phyloP scores from a whole-genome alignment of 176 grass and related monocot species.

The Tillandsia fasciculata region DNA sequence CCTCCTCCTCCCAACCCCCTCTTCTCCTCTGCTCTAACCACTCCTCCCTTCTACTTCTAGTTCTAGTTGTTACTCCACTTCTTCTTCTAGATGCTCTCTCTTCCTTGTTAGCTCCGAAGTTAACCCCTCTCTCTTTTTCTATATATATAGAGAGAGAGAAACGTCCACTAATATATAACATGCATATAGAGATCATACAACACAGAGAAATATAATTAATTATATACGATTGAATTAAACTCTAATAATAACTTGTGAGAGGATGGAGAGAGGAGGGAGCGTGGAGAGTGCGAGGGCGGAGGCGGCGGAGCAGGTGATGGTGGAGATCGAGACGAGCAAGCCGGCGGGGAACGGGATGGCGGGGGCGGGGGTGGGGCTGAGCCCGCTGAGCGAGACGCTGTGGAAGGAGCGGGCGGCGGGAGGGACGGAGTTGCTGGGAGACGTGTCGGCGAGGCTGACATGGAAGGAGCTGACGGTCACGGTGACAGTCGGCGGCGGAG shows the following conservation, averaged over 20 bases:
- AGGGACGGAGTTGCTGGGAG: conserved; percentile 42
- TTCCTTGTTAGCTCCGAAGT: no score
- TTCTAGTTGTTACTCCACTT: not conserved
- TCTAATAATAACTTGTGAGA: not conserved
- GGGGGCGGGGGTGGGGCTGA: conserved; percentile 34
- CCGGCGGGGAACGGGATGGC: conserved; percentile 20
- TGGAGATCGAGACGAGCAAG: conserved; percentile 53
- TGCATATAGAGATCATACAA: no score
- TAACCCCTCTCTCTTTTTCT: no score
- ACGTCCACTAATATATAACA: no score
- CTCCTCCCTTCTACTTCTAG: not conserved
- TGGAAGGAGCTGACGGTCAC: conserved; percentile 87
- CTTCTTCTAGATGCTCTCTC: conserved; percentile 6
- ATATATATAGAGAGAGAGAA: no score
- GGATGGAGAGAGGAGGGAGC: conserved; percentile 13
- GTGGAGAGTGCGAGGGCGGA: no score
- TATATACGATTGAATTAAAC: no score
- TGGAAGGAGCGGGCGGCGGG: conserved; percentile 51
- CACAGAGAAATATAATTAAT: no score
- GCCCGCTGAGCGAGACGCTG: conserved; percentile 96
- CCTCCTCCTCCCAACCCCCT: conserved; percentile 13
- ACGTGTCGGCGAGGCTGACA: conserved; percentile 80
- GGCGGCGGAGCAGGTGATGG: conserved; percentile 34
- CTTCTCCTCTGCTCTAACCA: conserved; percentile 29
- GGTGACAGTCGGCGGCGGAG: conserved; percentile 40